Evolutionary conservation across 2,329 filamentous ascomycete species (phyloP).

Genomic region (Botrytis squamosa): DNA sequence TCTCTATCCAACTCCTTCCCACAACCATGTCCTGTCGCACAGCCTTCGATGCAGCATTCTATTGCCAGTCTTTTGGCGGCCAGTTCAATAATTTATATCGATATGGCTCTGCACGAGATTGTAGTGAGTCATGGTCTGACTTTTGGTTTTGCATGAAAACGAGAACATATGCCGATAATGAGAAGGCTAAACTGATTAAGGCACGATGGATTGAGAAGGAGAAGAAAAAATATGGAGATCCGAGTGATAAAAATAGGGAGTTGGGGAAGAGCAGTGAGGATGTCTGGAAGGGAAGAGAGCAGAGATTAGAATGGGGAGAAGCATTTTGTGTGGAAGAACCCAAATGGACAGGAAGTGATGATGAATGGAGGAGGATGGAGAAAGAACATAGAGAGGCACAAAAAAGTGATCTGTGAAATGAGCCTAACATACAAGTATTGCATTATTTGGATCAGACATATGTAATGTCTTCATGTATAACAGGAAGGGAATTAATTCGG

Average conservation of each 20-base stretch:
- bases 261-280: constrained; percentile 78
- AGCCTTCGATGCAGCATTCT: constrained; percentile 90
- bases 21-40: constrained; percentile 83
- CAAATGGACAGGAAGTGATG: constrained; percentile 16
- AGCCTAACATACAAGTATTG: neutral
- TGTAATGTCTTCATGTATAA: neutral
- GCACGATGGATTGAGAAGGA: constrained; percentile 44
- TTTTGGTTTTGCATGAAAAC: constrained; percentile 98
- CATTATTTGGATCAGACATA: neutral
- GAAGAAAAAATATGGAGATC: constrained; percentile 55
- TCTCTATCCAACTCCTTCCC: constrained; percentile 71
- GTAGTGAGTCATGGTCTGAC: constrained; percentile 83
- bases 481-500: neutral
- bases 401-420: neutral
- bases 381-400: neutral
- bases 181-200: constrained; percentile 51
- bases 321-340: constrained; percentile 29
- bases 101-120: constrained; percentile 72
- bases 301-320: constrained; percentile 51
- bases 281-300: constrained; percentile 75
- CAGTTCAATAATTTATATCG: constrained; percentile 93
- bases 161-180: constrained; percentile 58
- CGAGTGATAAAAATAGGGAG: constrained; percentile 53
- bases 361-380: constrained; percentile 36
- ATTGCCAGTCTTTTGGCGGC: constrained; percentile 87